phyloP scores from a whole-genome alignment of 2,329 filamentous ascomycete species.

The Colletotrichum lupini region DNA sequence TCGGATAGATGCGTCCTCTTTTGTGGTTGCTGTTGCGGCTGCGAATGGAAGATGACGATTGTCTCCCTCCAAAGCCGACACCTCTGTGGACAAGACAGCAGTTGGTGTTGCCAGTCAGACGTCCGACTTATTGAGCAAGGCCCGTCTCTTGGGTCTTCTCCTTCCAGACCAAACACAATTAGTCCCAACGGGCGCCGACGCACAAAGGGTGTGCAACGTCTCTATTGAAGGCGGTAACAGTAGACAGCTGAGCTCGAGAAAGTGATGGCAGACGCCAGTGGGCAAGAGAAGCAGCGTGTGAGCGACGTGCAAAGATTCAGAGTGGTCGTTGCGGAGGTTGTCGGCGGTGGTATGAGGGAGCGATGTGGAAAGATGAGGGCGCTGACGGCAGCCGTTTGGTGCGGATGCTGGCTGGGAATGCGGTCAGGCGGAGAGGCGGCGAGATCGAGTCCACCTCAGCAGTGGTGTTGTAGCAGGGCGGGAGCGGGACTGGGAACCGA shows the following conservation, averaged over 20 bases:
- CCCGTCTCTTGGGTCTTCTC: constrained; percentile 4
- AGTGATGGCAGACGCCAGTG: background rate
- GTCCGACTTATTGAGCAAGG: constrained; percentile 2
- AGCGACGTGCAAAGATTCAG: background rate
- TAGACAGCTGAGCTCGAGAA: background rate
- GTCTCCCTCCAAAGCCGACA: background rate
- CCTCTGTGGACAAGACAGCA: background rate
- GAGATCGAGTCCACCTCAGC: constrained; percentile 16
- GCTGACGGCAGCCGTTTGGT: background rate
- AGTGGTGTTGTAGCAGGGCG: constrained; percentile 32
- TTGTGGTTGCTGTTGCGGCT: constrained; percentile 18
- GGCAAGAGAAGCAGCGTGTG: background rate
- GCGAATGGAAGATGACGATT: background rate
- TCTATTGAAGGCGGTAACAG: background rate
- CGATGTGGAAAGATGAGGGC: constrained; percentile 6
- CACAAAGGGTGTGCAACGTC: constrained; percentile 17
- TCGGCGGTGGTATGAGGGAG: constrained; percentile 4
- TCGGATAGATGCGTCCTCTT: constrained; percentile 12
- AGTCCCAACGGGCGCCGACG: constrained; percentile 4
- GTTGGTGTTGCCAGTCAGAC: background rate
- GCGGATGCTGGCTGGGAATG: constrained; percentile 22
- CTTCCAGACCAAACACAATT: constrained; percentile 2
- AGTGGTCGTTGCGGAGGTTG: background rate
- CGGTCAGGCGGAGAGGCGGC: constrained; percentile 27
- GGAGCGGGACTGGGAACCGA: constrained; percentile 31